phyloP scores from a whole-genome alignment of 495 filamentous ascomycete genomes.

The Physcia stellaris region DNA sequence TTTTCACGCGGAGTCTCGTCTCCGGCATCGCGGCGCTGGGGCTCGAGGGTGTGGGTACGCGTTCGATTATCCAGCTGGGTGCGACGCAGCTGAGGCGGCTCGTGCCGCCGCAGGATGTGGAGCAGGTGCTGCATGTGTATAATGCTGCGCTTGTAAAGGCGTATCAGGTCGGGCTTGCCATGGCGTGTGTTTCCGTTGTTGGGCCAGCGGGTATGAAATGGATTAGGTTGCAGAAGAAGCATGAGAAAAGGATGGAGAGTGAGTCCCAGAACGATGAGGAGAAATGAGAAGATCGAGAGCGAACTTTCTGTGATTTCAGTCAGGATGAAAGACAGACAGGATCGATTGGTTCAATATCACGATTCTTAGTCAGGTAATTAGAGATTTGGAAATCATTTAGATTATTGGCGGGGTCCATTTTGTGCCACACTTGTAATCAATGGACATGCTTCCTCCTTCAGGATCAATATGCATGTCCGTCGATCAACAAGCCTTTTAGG shows the following conservation, averaged over 20 bases:
- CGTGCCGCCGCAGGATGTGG: constrained; percentile 24
- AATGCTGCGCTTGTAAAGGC: constrained; percentile 20
- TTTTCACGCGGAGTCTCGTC: constrained; percentile 37
- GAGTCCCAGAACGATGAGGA: too few relatives aligned
- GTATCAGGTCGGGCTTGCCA: constrained; percentile 21
- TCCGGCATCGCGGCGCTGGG: constrained; percentile 24
- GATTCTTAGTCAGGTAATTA: too few relatives aligned
- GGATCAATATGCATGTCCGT: too few relatives aligned
- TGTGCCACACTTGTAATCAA: too few relatives aligned
- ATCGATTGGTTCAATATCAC: too few relatives aligned
- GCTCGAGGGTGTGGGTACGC: constrained; percentile 21
- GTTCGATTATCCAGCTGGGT: constrained; percentile 32
- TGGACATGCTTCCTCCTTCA: too few relatives aligned
- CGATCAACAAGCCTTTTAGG: too few relatives aligned
- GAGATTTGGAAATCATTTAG: too few relatives aligned
- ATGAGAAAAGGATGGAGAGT: background rate
- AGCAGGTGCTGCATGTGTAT: constrained; percentile 1
- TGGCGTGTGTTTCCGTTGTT: constrained; percentile 34
- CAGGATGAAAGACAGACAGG: too few relatives aligned
- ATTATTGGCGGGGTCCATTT: too few relatives aligned
- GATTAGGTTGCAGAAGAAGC: constrained; percentile 39
- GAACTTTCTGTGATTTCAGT: too few relatives aligned
- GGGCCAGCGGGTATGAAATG: constrained; percentile 43
- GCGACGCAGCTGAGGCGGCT: constrained; percentile 8
- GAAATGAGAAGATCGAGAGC: too few relatives aligned